phyloP scores from a whole-genome alignment of 768 basidiomycete species.

The Termitomyces sp. region DNA sequence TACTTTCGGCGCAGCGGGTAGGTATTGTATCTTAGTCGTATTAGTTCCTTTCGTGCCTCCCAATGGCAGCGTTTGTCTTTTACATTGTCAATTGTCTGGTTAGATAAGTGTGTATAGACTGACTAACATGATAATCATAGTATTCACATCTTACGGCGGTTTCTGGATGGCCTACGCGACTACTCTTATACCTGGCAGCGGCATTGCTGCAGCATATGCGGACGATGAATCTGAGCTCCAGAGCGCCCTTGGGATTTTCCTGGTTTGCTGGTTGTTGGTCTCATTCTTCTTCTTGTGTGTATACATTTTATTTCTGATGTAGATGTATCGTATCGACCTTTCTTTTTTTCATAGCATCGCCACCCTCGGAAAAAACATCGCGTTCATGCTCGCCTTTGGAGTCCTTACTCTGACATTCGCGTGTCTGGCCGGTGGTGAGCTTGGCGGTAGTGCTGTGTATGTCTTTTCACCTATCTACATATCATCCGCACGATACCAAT shows the following conservation, averaged over 20 bases:
- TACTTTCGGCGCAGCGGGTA: constrained; percentile 32
- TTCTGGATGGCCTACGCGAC: constrained; percentile 87
- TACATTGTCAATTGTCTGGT: too few species aligned
- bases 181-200: constrained; percentile 68
- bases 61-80: too few species aligned
- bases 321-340: background rate
- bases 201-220: constrained; percentile 53
- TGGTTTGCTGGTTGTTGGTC: constrained; percentile 70
- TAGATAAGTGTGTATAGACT: too few species aligned
- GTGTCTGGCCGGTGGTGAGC: constrained; percentile 37
- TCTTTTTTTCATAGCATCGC: constrained; percentile 25
- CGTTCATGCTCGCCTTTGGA: constrained; percentile 35
- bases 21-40: constrained; percentile 39
- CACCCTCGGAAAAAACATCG: constrained; percentile 34
- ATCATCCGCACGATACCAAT: background rate
- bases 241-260: constrained; percentile 68
- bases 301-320: background rate
- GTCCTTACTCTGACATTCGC: constrained; percentile 38
- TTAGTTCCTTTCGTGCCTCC: too few species aligned
- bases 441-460: constrained; percentile 25
- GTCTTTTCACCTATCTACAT: constrained; percentile 16
- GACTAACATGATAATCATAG: too few species aligned
- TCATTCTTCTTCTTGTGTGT: constrained; percentile 67
- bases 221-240: constrained; percentile 32
- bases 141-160: constrained; percentile 79